phyloP scores from a whole-genome alignment of 371 early-diverging fungal genomes.

The Saksenaea vasiformis region DNA sequence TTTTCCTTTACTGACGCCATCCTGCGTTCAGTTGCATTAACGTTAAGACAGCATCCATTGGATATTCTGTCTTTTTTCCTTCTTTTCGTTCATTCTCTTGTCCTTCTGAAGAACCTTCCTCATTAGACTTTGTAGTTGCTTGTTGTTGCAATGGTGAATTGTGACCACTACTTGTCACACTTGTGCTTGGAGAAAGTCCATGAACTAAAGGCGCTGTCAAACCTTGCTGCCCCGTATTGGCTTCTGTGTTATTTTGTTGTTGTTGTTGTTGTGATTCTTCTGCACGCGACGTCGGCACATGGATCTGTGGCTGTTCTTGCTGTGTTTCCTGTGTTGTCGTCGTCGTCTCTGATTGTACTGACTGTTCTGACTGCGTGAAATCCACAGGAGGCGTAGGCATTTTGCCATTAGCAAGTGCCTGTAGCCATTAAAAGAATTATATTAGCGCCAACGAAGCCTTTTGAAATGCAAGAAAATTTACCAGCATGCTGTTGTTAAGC shows the following conservation, averaged over 20 bases:
- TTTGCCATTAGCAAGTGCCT: conserved; percentile 26
- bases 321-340: neutral
- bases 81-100: conserved; percentile 15
- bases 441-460: neutral
- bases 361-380: neutral
- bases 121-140: neutral
- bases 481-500: conserved; percentile 31
- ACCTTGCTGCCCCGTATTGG: neutral
- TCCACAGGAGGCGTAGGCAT: conserved; percentile 21
- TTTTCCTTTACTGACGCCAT: conserved; percentile 60
- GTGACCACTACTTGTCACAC: neutral
- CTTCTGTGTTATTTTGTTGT: neutral
- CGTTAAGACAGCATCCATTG: conserved; percentile 68
- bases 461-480: neutral
- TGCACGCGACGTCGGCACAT: neutral
- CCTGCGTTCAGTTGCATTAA: conserved; percentile 66
- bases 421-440: neutral
- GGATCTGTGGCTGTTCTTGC: conserved; percentile 7
- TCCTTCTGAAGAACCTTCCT: neutral
- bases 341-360: neutral
- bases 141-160: neutral
- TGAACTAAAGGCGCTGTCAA: neutral
- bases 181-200: neutral
- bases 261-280: neutral
- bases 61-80: conserved; percentile 46